Base-by-base conservation (phyloP, 202 grass and related monocot species). In the Schoenoplectus tabernaemontani region DNA sequence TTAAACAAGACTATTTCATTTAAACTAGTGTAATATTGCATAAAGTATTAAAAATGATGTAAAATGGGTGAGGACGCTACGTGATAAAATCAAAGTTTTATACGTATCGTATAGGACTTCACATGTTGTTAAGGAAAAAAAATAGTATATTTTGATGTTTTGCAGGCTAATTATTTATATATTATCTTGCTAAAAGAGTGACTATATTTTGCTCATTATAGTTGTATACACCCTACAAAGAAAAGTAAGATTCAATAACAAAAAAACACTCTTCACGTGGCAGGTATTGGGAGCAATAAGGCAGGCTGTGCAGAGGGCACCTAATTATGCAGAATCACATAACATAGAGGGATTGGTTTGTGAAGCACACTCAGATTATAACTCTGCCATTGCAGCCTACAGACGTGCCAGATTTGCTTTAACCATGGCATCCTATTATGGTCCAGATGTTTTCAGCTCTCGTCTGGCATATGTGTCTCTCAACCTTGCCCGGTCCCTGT, bases 401-500 rank as follows among this genome's bases (percentile, higher is more conserved):
- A 70, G 62, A 59, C 77, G 80, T 8, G 91, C 91, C 3, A 87
- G 71, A 87, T 94, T 87, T 87, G 41, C 86, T 86, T 76, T 92
- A 75, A 76, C n/a, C 58, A 81, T 86, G 61, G 72, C 72, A 32
- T 5, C 26, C 75, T 77, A 86, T 53, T 94, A 81, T 56, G 85
- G 86, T 71, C 42, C 78, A 65, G 91, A 94, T 83, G 13, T 46
- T 1, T 22, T 84, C 37, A 76, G 53, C 80, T 56, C 80, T 78
- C 83, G 17, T 80, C 58, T 90, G 70, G 68, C 81, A 64, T 78
- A 90, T 86, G 86, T 98, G 64, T 98, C 89, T 22, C 19, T 94
- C 51, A 98, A 98, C 84, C 95, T 98, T 92, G 89, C 86, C 69
- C 84, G 95, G 76, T 88, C 95, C 77, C 84, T 94, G 8, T 90